phyloP scores from a whole-genome alignment of 371 early-diverging fungal genomes.

The Synchytrium microbalum region DNA sequence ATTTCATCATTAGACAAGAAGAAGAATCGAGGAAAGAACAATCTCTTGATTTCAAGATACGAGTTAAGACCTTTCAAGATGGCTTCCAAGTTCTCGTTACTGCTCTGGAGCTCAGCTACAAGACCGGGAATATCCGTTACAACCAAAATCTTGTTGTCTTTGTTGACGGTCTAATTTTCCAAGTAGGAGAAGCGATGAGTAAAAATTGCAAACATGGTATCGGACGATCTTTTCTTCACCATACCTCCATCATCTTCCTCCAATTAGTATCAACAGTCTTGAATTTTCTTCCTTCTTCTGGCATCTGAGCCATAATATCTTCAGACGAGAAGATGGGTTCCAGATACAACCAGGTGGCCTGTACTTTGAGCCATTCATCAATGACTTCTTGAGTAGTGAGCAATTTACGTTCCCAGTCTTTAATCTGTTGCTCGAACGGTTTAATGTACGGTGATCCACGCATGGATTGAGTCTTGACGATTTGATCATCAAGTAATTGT shows the following conservation, averaged over 20 bases:
- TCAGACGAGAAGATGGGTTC: slow-evolving; percentile 52
- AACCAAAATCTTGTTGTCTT: slow-evolving; percentile 39
- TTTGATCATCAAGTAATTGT: slow-evolving; percentile 49
- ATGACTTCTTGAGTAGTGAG: slow-evolving; percentile 44
- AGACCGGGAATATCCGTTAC: slow-evolving; percentile 46
- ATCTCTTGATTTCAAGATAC: slow-evolving; percentile 46
- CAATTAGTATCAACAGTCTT: slow-evolving; percentile 45
- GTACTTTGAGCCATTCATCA: slow-evolving; percentile 54
- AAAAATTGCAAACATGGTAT: not conserved
- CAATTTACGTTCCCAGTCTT: slow-evolving; percentile 47
- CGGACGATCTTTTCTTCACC: not conserved
- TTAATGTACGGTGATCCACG: slow-evolving; percentile 50
- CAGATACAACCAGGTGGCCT: slow-evolving; percentile 54
- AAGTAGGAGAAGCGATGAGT: not conserved
- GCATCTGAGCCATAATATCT: slow-evolving; percentile 56
- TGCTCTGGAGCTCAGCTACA: slow-evolving; percentile 39
- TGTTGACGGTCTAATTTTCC: slow-evolving; percentile 26
- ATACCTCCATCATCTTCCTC: slow-evolving; percentile 43
- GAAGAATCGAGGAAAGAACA: slow-evolving; percentile 51
- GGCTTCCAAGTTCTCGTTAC: slow-evolving; percentile 38
- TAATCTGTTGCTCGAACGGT: slow-evolving; percentile 47
- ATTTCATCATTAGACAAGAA: slow-evolving; percentile 57
- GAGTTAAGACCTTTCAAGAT: slow-evolving; percentile 51
- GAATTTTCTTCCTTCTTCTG: slow-evolving; percentile 49
- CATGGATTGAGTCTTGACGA: slow-evolving; percentile 52